These are phyloP conservation scores for Dipteronia sinensis DNA, from an alignment of 345 rosid genomes.

Conservation along the genomic window DNA sequence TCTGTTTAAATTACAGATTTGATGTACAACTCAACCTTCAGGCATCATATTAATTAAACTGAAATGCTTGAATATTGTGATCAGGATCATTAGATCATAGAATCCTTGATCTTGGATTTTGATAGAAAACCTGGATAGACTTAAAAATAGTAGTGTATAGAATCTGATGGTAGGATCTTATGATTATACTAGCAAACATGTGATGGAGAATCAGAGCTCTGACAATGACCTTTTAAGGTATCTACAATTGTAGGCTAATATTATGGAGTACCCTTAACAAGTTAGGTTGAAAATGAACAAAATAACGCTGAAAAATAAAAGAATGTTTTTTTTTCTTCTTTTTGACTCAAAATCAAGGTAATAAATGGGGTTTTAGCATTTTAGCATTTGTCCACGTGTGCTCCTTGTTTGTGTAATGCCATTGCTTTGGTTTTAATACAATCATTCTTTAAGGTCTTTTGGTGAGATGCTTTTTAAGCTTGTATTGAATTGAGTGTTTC, in stretches of 20 bases:
- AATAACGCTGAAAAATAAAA: background rate
- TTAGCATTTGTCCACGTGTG: background rate
- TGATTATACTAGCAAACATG: background rate
- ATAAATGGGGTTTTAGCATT: background rate
- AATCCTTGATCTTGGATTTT: background rate
- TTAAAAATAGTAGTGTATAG: background rate
- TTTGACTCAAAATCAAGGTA: background rate
- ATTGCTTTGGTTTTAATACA: background rate
- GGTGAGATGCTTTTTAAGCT: background rate
- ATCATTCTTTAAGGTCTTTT: background rate
- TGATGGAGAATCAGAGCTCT: background rate
- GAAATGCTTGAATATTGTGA: background rate
- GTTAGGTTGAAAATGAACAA: background rate
- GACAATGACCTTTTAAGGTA: too few relatives aligned
- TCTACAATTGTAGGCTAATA: background rate
- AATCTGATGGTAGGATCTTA: background rate
- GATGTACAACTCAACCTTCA: background rate
- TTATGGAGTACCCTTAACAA: background rate
- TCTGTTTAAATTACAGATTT: background rate
- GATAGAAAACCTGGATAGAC: background rate
- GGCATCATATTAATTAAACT: background rate
- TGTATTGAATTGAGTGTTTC: background rate
- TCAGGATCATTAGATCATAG: background rate
- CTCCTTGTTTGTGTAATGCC: background rate
- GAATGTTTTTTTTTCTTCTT: background rate